Base-by-base conservation (phyloP, 1,284 basidiomycete species). In the Flammula alnicola region DNA sequence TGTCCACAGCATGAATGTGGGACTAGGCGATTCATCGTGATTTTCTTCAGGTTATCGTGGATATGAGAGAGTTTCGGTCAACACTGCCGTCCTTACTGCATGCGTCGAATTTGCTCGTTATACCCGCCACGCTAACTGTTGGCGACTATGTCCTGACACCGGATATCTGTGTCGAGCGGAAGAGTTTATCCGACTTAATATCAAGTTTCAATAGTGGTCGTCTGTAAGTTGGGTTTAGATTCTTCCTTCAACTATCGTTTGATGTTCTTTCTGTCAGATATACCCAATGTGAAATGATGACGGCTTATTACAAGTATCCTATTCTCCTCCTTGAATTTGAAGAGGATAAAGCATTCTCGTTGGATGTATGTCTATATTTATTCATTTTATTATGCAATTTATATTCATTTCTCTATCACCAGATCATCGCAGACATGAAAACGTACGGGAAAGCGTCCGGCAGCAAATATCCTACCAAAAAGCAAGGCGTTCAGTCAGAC, bases 311-410 rank as follows among this genome's bases (percentile, higher is more conserved):
- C 72, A 95, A 95, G 70, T 87, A 91, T 35, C 95, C 95, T 0
- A 83, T 99, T 46, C 74, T 99, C 11, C 78, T 99, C n/a, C 98
- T 99, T 62, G 96, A 99, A 65, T 99, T 99, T 59, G 96, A 98
- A 62, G 93, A 98, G 69, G 91, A 97, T 68, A 97, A 96, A 63
- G 86, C 93, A 0, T 99, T 98, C 68, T 91, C 93, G 0, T 77
- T 98, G 10, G 86, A 93, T 68, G 93, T 92, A 62, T 52, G 78
- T 68, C 26, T 16, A 51, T 31, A 20, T 6, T 38, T 23, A 9
- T 14, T n/a, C 23, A 12, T 23, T 27, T 11, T 26, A n/a, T 16
- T n/a, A 4, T 32, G 29, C 19, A 23, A 12, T 32, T 26, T 30
- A 25, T n/a, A n/a, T 19, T n/a, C 19, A 31, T 12, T 40, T 16